Conservation (phyloP, 768 basidiomycete species). For the Coprinopsis sp. region DNA sequence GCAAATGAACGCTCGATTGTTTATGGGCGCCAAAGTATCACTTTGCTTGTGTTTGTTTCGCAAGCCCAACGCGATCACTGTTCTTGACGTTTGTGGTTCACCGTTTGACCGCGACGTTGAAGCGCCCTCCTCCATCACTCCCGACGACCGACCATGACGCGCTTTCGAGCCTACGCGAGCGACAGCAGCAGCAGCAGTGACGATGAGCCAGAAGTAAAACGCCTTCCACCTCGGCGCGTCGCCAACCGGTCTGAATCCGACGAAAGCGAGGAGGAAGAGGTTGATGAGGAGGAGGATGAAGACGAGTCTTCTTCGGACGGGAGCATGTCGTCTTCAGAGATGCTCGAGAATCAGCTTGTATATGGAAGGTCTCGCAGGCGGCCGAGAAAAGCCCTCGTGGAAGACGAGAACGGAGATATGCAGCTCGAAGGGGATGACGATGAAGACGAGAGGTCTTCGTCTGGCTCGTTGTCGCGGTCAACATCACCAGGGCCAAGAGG, state of each 20-base stretch:
- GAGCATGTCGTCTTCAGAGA: slow-evolving; percentile 37
- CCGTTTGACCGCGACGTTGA: too few species aligned
- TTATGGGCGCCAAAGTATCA: background rate
- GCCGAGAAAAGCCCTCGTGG: slow-evolving; percentile 44
- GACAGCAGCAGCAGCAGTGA: slow-evolving; percentile 57
- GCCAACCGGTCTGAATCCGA: slow-evolving; percentile 10
- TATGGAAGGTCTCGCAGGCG: slow-evolving; percentile 15
- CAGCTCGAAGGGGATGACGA: slow-evolving; percentile 45
- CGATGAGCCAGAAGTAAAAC: slow-evolving; percentile 23
- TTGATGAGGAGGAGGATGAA: slow-evolving; percentile 30
- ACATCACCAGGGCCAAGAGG: slow-evolving; percentile 30
- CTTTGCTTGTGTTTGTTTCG: background rate
- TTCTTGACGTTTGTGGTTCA: too few species aligned
- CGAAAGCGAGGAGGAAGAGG: slow-evolving; percentile 22
- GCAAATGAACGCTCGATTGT: background rate
- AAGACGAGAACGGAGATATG: slow-evolving; percentile 52
- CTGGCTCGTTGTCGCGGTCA: slow-evolving; percentile 27
- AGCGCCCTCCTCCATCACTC: background rate
- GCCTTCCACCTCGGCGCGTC: slow-evolving; percentile 15
- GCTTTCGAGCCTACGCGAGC: slow-evolving; percentile 62
- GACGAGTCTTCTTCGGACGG: slow-evolving; percentile 34
- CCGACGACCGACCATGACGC: slow-evolving; percentile 42
- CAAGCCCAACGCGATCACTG: slow-evolving; percentile 1
- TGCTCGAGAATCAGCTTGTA: slow-evolving; percentile 48
- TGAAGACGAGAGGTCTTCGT: slow-evolving; percentile 30